Base-by-base conservation (phyloP, 2,329 filamentous ascomycete species). In the Gnomoniopsis smithogilvyi region DNA sequence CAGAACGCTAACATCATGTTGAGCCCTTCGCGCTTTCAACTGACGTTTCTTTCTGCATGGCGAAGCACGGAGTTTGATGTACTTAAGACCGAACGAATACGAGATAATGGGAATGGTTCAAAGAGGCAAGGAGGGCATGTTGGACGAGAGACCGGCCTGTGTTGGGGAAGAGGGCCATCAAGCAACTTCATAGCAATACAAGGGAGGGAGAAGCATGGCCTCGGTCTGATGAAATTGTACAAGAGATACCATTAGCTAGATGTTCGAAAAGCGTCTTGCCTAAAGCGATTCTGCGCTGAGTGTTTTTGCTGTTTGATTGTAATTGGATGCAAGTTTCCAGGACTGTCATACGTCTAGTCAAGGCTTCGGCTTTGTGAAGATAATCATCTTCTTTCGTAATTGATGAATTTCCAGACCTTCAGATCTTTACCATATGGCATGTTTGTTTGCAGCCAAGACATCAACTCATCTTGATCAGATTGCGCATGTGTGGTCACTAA, bases 51-150 rank as follows among this genome's bases (percentile, higher is more conserved):
- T 43, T 43, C 54, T 60, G 57, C 60, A 60, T 60, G 54, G 50
- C 53, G 50, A 49, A 54, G 50, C 57, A 60, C 15, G 57, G 60
- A 53, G 57, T 60, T 62, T 57, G 53, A 59, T 56, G 60, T 54
- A 60, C 45, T 48, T 57, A 48, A 57, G 50, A 49, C 30, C 24
- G 33, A 47, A 62, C 50, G 22, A 60, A 33, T 36, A 62, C 45
- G 57, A 54, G 10, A 36, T 49, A 54, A 54, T 54, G 41, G 38
- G 50, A 21, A 41, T 21, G 11, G n/a, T 15, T 30, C n/a, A 33
- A 26, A 41, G 41, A 45, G 3, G 15, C 17, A 2, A 19, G 41
- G n/a, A 11, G 26, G 47, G 14, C n/a, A 26, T 26, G 34, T 11
- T 41, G 33, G 14, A 19, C 36, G 34, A 15, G 47, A 22, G 26